phyloP scores from a whole-genome alignment of 305 asterid genomes.

The Coffea humblotiana region DNA sequence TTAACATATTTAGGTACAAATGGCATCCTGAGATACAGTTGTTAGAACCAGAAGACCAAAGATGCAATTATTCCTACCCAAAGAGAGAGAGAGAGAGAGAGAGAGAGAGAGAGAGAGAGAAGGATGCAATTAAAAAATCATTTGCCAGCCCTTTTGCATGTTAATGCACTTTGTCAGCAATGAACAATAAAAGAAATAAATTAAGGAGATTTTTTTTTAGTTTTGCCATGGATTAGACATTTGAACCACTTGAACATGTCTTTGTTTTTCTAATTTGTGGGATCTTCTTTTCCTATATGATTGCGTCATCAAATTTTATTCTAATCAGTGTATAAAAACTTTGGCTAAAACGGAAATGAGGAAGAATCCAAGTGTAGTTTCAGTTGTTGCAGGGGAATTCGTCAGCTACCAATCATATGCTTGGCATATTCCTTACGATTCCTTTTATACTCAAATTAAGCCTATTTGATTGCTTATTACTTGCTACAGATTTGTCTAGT shows the following conservation, averaged over 20 bases:
- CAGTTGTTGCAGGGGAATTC: neutral
- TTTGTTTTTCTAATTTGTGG: neutral
- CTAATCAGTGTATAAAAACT: neutral
- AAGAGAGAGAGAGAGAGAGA: neutral
- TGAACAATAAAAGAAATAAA: neutral
- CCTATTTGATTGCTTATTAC: neutral
- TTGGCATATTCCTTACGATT: neutral
- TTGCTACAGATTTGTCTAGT: neutral
- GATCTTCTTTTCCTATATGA: neutral
- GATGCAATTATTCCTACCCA: neutral
- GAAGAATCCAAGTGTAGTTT: neutral
- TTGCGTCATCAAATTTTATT: neutral
- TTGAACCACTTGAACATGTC: neutral
- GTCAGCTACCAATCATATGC: neutral
- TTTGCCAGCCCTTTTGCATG: neutral
- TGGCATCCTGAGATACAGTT: neutral
- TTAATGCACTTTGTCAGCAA: neutral
- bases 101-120: too few species aligned
- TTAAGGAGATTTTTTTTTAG: neutral
- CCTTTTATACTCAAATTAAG: neutral
- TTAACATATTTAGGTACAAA: neutral
- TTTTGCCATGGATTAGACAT: neutral
- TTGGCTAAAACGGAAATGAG: neutral
- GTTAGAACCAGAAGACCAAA: neutral
- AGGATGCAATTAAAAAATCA: neutral